These are phyloP conservation scores for Lipomyces kockii DNA, from an alignment of 805 yeast species.

Conservation along the genomic window DNA sequence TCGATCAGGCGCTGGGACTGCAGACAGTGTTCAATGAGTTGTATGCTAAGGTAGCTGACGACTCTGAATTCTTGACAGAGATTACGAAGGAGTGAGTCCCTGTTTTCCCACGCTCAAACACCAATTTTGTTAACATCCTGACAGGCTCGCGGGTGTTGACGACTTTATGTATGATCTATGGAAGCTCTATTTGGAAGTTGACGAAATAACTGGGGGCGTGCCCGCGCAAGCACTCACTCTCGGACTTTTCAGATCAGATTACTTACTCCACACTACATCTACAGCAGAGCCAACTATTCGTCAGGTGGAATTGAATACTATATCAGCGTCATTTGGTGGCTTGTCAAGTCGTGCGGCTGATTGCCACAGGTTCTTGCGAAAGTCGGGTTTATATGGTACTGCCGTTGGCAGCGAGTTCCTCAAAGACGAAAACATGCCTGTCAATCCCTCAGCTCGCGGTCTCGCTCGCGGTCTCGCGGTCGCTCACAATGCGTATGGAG, in stretches of 20 bases:
- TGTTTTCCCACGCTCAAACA: not conserved
- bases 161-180: constrained; percentile 84
- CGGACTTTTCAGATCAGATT: constrained; percentile 90
- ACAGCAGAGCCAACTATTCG: constrained; percentile 57
- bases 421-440: constrained; percentile 54
- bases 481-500: constrained; percentile 62
- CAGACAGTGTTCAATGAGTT: constrained; percentile 73
- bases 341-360: constrained; percentile 78
- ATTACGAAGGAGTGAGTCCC: constrained; percentile 52
- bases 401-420: not conserved
- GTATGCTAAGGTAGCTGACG: constrained; percentile 66
- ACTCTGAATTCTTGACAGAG: constrained; percentile 65
- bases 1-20: constrained; percentile 66
- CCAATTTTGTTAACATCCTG: not conserved
- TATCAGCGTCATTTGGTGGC: constrained; percentile 94
- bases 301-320: constrained; percentile 96
- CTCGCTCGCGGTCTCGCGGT: constrained; percentile 72
- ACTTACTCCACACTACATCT: constrained; percentile 62
- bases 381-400: constrained; percentile 19
- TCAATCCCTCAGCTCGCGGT: constrained; percentile 64
- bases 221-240: constrained; percentile 68
- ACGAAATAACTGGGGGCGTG: constrained; percentile 54
- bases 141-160: constrained; percentile 61
- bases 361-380: constrained; percentile 61
- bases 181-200: constrained; percentile 54